Base-by-base conservation (phyloP, 2,329 filamentous ascomycete genomes). In the Aspergillus neoniger region DNA sequence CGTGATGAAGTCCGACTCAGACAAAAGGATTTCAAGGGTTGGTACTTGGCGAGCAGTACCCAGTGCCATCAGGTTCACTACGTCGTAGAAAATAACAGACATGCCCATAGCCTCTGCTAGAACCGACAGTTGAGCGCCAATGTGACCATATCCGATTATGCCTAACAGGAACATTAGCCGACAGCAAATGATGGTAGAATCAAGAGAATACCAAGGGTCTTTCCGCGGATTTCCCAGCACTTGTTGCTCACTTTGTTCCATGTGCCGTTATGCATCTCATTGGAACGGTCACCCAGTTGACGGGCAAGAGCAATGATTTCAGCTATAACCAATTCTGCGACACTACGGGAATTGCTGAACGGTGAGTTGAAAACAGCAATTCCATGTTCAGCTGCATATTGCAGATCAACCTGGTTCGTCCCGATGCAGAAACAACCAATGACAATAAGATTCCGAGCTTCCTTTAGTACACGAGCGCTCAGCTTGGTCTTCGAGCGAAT, bases 311-410 rank as follows among this genome's bases (percentile, higher is more conserved):
- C 82, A 72, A 99, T 97, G 73, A 99, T 93, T 79, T 97, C 94
- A 57, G 84, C 90, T 74, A 99, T 97, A 69, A 98, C 92, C 59
- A 98, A 83, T 82, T 99, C 95, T 59, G 95, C 95, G 55, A 99
- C 95, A 75, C 91, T 96, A 76, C 95, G 90, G 8, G 94, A 98
- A 81, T 99, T 99, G 80, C 91, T 93, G 80, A 99, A 99, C 1
- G 95, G 95, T 49, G 95, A 98, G 81, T 99, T 99, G 87, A 99
- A 99, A 65, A 99, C 95, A 38, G 93, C 92, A 75, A 98, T 96
- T 67, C 95, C 77, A 62, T 79, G 74, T 17, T 77, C 73, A n/a
- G 77, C 77, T 5, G 77, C 76, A 69, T 76, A 79, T 64, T 79
- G 76, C 25, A 79, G 73, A 61, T 79, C 77, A 30, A 79, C 77